These are phyloP conservation scores for Syzygium oleosum DNA, from an alignment of 345 rosid genomes.

Conservation along the genomic window DNA sequence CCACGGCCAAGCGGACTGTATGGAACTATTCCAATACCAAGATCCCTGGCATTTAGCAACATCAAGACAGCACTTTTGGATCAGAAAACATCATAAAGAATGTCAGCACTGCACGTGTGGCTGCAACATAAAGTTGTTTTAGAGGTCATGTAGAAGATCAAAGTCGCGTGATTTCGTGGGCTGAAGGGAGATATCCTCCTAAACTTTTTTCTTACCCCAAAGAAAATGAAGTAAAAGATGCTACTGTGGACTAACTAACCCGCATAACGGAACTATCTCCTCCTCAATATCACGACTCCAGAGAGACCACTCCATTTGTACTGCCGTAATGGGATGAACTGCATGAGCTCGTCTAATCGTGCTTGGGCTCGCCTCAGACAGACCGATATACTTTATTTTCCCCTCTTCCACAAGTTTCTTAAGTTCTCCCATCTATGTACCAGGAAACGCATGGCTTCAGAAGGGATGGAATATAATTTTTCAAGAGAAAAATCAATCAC, in stretches of 20 bases:
- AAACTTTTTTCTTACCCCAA: background rate
- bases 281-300: constrained; percentile 40
- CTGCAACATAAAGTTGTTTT: background rate
- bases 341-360: constrained; percentile 33
- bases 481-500: background rate
- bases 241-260: constrained; percentile 4
- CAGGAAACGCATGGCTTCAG: background rate
- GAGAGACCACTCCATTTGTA: constrained; percentile 36
- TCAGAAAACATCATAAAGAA: background rate
- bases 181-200: background rate
- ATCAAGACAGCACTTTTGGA: background rate
- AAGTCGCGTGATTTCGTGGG: background rate
- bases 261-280: constrained; percentile 39
- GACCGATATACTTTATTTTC: constrained; percentile 29
- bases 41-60: background rate
- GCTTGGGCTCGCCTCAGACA: constrained; percentile 33
- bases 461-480: background rate
- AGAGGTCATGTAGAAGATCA: background rate
- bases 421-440: constrained; percentile 25
- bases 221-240: background rate
- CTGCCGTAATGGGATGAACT: constrained; percentile 36
- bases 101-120: background rate
- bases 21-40: constrained; percentile 10
- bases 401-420: constrained; percentile 33
- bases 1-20: constrained; percentile 19